Percentiles rank a stretch among this genome's conserved stretches.
phyloP scores from a whole-genome alignment of 768 basidiomycete species.

The Calocybe gangraenosa region DNA sequence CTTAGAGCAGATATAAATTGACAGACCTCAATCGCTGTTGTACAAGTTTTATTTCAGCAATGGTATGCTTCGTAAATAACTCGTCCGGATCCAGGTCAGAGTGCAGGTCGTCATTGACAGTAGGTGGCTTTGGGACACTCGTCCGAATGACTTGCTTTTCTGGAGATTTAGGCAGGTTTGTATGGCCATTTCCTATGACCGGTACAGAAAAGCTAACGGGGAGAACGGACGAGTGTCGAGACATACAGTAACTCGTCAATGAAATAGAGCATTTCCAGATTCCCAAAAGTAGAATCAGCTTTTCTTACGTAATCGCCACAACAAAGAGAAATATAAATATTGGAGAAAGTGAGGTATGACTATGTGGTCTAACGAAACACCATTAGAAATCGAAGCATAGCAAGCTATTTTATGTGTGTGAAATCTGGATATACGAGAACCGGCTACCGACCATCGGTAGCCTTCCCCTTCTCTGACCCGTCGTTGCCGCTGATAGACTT shows the following conservation, averaged over 20 bases:
- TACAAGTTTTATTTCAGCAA: slow-evolving; percentile 63
- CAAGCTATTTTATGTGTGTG: slow-evolving; percentile 13
- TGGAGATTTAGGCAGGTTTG: slow-evolving; percentile 12
- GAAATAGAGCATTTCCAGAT: too few relatives aligned
- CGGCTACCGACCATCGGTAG: slow-evolving; percentile 24
- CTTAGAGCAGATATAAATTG: neutral
- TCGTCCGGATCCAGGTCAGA: slow-evolving; percentile 60
- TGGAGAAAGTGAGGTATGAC: neutral
- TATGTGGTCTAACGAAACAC: slow-evolving; percentile 7
- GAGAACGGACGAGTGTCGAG: slow-evolving; percentile 21
- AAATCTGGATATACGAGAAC: slow-evolving; percentile 1
- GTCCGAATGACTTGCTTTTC: too few relatives aligned
- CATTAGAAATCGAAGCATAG: slow-evolving; percentile 10
- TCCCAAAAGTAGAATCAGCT: neutral
- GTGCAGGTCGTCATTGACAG: slow-evolving; percentile 16
- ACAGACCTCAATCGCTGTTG: slow-evolving; percentile 66
- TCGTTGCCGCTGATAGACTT: slow-evolving; percentile 35
- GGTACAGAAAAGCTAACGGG: slow-evolving; percentile 17
- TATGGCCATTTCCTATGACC: slow-evolving; percentile 20
- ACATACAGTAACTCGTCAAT: slow-evolving; percentile 17
- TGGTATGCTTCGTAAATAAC: slow-evolving; percentile 65
- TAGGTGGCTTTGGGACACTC: slow-evolving; percentile 17
- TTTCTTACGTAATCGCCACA: slow-evolving; percentile 15
- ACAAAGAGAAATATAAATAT: neutral
- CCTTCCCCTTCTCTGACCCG: slow-evolving; percentile 26